Evolutionary conservation across 305 asterid species (phyloP), one percentile per base, ranked within the genome.

Genomic region (Solanum hybrid): DNA sequence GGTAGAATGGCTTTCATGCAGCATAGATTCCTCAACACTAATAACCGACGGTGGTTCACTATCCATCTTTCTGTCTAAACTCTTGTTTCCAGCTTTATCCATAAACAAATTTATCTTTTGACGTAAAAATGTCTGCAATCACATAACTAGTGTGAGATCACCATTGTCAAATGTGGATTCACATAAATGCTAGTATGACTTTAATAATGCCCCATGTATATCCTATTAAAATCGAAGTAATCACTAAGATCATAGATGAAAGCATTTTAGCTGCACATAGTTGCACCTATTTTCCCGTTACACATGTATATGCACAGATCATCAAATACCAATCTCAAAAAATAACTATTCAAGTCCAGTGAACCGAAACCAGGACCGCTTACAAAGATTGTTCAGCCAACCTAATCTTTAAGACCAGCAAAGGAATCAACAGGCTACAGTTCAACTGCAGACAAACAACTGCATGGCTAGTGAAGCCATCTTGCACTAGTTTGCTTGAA

Each of bases 111-210:
- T 94, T 90, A 95, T 92, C 93, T 93, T 97, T 90, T 97, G 99
- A 88, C 98, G 98, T 88, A 97, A 93, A 92, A 96, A 96, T 51
- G 99, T 97, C 99, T 97, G 85, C n/a, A 89, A 80, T 90, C 90
- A 89, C 72, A 42, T 82, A 82, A 42, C 87, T 27, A 16, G 87
- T 4, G 20, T 82, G 38, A 82, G 87, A 42, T 82, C 73, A 82
- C 72, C 87, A 46, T 27, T 17, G 29, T 81, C 87, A 82, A 17
- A 46, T 46, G 72, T 46, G 87, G 87, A 46, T 8, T 82, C 38
- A 82, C 72, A 82, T 82, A 82, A 82, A 42, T 42, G 87, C 87
- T 27, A 82, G 72, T 82, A 46, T 27, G 38, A 82, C 72, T 82
- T 82, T 27, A 27, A 82, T 82, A 82, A 46, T 82, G 20, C 6